A percentile compares a stretch with the other conserved stretches of the same genome.
Evolutionary conservation across 352 stramenopile genomes (phyloP).

Genomic region (Globisporangium ultimum): DNA sequence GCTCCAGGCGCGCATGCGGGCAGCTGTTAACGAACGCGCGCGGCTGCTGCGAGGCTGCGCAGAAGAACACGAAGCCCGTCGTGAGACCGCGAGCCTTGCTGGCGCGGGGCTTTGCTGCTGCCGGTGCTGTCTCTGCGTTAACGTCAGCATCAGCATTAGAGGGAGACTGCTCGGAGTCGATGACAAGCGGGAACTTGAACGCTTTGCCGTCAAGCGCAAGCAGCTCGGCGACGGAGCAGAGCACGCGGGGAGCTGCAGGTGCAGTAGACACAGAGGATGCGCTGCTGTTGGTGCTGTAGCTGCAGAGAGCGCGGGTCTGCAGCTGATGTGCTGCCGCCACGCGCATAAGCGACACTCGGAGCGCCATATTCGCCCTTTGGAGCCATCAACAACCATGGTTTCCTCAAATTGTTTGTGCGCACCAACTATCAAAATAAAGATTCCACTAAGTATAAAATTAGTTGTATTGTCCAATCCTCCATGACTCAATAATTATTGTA

Average conservation of each 20-base stretch:
- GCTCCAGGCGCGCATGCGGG: slow-evolving; percentile 64
- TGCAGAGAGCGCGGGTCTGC: slow-evolving; percentile 7
- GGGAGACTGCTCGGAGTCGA: slow-evolving; percentile 14
- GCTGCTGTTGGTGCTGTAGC: slow-evolving; percentile 10
- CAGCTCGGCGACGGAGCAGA: slow-evolving; percentile 60
- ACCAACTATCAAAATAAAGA: too few relatives aligned
- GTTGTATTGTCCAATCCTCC: too few relatives aligned
- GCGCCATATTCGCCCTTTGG: too few relatives aligned
- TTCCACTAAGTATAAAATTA: too few relatives aligned
- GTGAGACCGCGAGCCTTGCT: slow-evolving; percentile 22
- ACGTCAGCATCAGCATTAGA: background rate
- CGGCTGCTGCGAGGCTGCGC: slow-evolving; percentile 32
- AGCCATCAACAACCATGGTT: too few relatives aligned
- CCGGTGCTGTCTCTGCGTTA: slow-evolving; percentile 2
- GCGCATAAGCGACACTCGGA: too few relatives aligned
- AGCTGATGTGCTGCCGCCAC: too few relatives aligned
- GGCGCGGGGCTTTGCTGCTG: slow-evolving; percentile 1
- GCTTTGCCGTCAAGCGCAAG: slow-evolving; percentile 31
- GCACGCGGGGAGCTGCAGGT: slow-evolving; percentile 22
- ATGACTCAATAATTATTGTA: too few relatives aligned
- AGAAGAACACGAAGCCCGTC: slow-evolving; percentile 70
- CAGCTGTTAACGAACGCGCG: slow-evolving; percentile 67
- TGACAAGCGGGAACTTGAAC: slow-evolving; percentile 48
- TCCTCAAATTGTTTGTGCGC: too few relatives aligned
- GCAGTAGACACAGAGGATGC: slow-evolving; percentile 13